Evolutionary conservation across 257 asterid genomes (phyloP).

Genomic region (Craterostigma plantagineum): DNA sequence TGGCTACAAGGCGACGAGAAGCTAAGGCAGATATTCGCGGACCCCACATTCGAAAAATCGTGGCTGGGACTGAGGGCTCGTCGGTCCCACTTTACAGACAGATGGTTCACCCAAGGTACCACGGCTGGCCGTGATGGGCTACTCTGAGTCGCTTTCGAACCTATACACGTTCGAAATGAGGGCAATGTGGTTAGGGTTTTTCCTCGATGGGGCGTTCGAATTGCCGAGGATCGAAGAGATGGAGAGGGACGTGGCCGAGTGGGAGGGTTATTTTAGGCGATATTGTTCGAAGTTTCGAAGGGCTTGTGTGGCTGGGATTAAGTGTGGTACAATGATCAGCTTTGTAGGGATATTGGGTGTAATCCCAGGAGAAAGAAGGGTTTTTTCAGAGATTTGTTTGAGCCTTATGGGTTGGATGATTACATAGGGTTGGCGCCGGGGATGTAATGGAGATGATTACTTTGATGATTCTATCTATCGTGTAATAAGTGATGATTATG

Average conservation of each 20-base stretch:
- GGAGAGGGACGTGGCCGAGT: slow-evolving; percentile 22
- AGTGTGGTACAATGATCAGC: slow-evolving; percentile 45
- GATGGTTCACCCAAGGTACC: slow-evolving; percentile 62
- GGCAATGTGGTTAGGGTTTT: slow-evolving; percentile 20
- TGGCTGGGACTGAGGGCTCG: background rate
- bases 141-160: slow-evolving; percentile 32
- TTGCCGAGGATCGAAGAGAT: slow-evolving; percentile 26
- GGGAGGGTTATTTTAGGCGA: slow-evolving; percentile 27
- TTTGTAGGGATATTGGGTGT: slow-evolving; percentile 44
- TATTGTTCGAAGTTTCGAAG: slow-evolving; percentile 16
- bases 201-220: slow-evolving; percentile 14
- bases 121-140: slow-evolving; percentile 44
- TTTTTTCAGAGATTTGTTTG: slow-evolving; percentile 22
- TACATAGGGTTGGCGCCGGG: slow-evolving; percentile 9
- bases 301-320: slow-evolving; percentile 26
- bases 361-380: slow-evolving; percentile 52
- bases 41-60: background rate
- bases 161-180: slow-evolving; percentile 27
- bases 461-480: too few species aligned
- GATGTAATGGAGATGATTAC: too few species aligned
- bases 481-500: too few species aligned
- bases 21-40: background rate
- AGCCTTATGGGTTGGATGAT: slow-evolving; percentile 33
- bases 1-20: slow-evolving; percentile 27
- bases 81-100: slow-evolving; percentile 18